Base-by-base conservation (phyloP, 495 filamentous ascomycete genomes). In the Lophium mytilinum region DNA sequence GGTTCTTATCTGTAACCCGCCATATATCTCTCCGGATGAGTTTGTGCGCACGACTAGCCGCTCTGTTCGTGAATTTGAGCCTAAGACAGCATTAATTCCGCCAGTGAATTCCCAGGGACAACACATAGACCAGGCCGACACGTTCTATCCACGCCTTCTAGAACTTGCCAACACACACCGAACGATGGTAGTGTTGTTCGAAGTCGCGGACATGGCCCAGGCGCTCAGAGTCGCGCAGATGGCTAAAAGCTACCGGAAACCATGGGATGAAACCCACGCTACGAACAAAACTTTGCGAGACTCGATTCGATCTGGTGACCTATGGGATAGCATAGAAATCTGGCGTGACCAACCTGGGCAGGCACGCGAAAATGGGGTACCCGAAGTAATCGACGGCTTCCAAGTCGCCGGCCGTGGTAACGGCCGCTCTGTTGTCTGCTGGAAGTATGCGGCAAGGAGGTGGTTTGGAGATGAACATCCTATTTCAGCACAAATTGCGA, bases 1-100 rank as follows among this genome's bases (percentile, higher is more conserved):
- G 60, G 66, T 98, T n/a, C 67, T 98, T 0, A 80, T 90, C 35
- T 82, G 86, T 4, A 98, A 98, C 69, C 93, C 93, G 10, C 93
- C 93, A 0, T 97, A 98, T 69, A 86, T 98, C 47, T 92, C 90
- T 10, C 66, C 68, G 0, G 15, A 50, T 0, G 73, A 75, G 1
- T 94, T 86, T 61, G 58, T 63, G 1, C 72, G 66, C 10, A 77
- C 74, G 3, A 80, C 75, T 0, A 72, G 77, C 0, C 80, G 86
- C 45, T 87, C 83, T 24, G 93, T 97, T 24, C 77, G 91, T 4
- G 80, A 79, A 17, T 87, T 79, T 67, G 93, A 98, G 71, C 93
- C 93, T 0, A 77, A 72, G 53, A 62, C 83, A 6, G 93, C 93
- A 5, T 72, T 97, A 7, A 87, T 96, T 0, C 91, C 87, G 12